Base-by-base conservation (phyloP, 2,329 filamentous ascomycete species). In the Alternaria dauci region DNA sequence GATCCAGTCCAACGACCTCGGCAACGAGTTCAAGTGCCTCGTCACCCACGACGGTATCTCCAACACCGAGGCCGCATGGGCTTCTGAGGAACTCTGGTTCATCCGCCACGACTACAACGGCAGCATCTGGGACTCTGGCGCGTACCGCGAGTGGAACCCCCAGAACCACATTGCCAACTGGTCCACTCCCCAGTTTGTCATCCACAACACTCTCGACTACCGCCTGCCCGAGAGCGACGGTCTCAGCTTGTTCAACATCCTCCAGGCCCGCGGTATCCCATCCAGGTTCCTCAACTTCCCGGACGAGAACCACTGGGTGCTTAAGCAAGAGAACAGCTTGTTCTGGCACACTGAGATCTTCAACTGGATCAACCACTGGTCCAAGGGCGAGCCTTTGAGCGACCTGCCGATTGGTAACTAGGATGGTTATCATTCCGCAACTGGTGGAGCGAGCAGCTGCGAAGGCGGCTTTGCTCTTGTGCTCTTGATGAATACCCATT, bases 131-230 rank as follows among this genome's bases (percentile, higher is more conserved):
- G 69, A 76, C 20, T 58, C 65, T 44, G 54, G 66, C 30, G 78
- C 81, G 12, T 89, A 87, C 82, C 77, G 81, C 41, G 76, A 81
- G 58, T 89, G 84, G 83, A 87, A 89, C 70, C 87, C 87, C 0
- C 81, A 82, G 38, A 80, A 82, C 26, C 83, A 86, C 70, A 82
- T 86, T 1, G 80, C 84, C 39, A 86, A 94, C 72, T 97, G 92
- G 92, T 83, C 86, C 2, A 97, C 94, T 0, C 95, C 95, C 0
- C 90, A 95, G 79, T 85, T 99, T 66, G 88, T 96, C 62, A 91
- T 98, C 56, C 94, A 98, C 80, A 95, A 90, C 77, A 92, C 94
- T 65, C 85, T 94, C 18, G 94, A 98, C 79, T 98, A 96, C 77
- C 88, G 94, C 28, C 83, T 97, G 20, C 91, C 93, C 0, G 89